A percentile compares a stretch with the other conserved stretches of the same genome.
These are phyloP conservation scores for Carallia brachiata DNA, from an alignment of 345 rosid genomes.

Conservation along the genomic window DNA sequence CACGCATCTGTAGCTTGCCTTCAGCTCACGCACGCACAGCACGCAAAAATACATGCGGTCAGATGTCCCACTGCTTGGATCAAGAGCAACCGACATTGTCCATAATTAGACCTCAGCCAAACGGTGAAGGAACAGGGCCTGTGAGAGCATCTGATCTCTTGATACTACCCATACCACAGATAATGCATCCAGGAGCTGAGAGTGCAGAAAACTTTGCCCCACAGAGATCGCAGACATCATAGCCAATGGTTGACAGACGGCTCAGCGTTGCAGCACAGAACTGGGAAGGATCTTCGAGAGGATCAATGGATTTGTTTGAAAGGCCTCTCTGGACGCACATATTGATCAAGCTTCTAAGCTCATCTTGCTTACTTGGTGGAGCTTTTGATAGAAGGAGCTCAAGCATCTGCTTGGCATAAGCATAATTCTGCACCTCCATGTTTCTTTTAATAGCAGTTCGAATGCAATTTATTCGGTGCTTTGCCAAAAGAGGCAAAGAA, in stretches of 20 bases:
- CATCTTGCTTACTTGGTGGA: slow-evolving; percentile 87
- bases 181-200: slow-evolving; percentile 86
- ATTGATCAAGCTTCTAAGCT: slow-evolving; percentile 76
- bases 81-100: background rate
- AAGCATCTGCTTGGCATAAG: slow-evolving; percentile 91
- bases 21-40: no score
- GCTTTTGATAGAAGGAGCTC: slow-evolving; percentile 93
- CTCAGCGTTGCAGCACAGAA: slow-evolving; percentile 94
- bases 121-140: slow-evolving; percentile 80
- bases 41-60: background rate
- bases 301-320: slow-evolving; percentile 92
- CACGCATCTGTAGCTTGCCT: background rate
- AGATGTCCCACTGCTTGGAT: background rate
- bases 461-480: slow-evolving; percentile 93
- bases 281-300: slow-evolving; percentile 91
- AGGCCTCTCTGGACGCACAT: slow-evolving; percentile 87
- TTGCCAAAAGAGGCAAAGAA: slow-evolving; percentile 84
- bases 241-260: slow-evolving; percentile 91
- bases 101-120: slow-evolving; percentile 48
- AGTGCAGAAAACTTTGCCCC: slow-evolving; percentile 94
- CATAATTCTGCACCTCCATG: slow-evolving; percentile 97
- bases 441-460: slow-evolving; percentile 92
- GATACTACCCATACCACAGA: slow-evolving; percentile 97
- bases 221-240: slow-evolving; percentile 93
- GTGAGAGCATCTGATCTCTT: slow-evolving; percentile 86